Base-by-base conservation (phyloP, 2,329 filamentous ascomycete species). In the Diaporthe ilicicola region DNA sequence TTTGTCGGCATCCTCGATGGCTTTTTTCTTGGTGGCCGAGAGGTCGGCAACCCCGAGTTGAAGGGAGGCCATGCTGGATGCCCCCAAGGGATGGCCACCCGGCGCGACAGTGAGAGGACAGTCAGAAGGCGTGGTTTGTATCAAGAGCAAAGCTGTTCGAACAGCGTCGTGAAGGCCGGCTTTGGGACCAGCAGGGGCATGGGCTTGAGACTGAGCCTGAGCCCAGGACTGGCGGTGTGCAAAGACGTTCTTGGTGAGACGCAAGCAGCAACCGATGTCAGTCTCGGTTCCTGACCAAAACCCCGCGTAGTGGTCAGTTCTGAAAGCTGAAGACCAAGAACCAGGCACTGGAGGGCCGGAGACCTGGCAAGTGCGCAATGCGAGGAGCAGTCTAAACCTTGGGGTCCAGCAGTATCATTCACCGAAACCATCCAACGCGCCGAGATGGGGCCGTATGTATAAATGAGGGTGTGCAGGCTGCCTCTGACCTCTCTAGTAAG, bases 1-100 rank as follows among this genome's bases (percentile, higher is more conserved):
- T 74, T 90, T 87, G 69, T 85, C 84, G 22, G 91, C 91, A 83
- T 92, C 90, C 76, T 91, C 86, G 42, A 89, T 80, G 72, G 89
- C 88, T 76, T 87, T 87, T 69, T 82, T 80, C 75, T 77, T 78
- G 27, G 74, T 74, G 24, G 77, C 75, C 71, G 78, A 76, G 68
- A 75, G 74, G 62, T 77, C 78, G 74, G 78, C 73, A 22, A 76
- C 76, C 39, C 77, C 76, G 37, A 81, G 79, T 59, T 78, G 76
- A 17, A 81, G 73, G 34, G 73, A 77, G 12, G 78, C 76, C 79
- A 80, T 81, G n/a, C n/a, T 50, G 10, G 22, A 10, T n/a, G 10
- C 29, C 15, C 2, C 34, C 32, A 24, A 19, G 53, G 32, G 27
- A n/a, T 6, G 29, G 15, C n/a, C 8, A 12, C 13, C 37, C 37